Evolutionary conservation across 192 early-diverging fungal species (phyloP).

Genomic region (Chytriomyces sp.): DNA sequence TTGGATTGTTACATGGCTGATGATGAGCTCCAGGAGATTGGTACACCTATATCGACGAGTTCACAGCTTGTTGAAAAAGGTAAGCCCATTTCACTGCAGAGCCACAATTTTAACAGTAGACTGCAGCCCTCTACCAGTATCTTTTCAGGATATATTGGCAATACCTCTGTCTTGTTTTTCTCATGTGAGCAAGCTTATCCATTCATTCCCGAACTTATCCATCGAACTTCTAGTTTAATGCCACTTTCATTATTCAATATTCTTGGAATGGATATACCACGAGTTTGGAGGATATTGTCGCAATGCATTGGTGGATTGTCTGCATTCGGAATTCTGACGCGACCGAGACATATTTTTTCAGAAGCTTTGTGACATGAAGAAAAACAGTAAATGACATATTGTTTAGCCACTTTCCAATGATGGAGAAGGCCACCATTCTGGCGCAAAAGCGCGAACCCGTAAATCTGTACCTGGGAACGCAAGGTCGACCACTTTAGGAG

Average conservation of each 20-base stretch:
- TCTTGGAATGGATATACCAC: conserved; percentile 7
- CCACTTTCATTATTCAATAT: conserved; percentile 23
- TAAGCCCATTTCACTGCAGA: neutral
- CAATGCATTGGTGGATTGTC: conserved; percentile 18
- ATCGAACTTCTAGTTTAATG: neutral
- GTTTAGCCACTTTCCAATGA: neutral
- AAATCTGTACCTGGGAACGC: conserved; percentile 14
- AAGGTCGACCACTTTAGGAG: neutral
- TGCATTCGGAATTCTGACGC: conserved; percentile 10
- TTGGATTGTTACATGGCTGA: neutral
- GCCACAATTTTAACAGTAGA: too few species aligned
- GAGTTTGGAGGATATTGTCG: conserved; percentile 11
- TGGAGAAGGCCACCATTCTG: conserved; percentile 33
- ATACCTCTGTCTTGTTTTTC: conserved; percentile 8
- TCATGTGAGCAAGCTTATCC: conserved; percentile 19
- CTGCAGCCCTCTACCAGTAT: neutral
- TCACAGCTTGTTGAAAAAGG: neutral
- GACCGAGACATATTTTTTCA: neutral
- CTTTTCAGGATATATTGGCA: conserved; percentile 13
- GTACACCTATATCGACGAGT: neutral
- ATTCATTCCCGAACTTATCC: neutral
- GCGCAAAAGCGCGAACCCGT: conserved; percentile 30
- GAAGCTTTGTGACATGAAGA: neutral
- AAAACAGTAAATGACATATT: neutral
- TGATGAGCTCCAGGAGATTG: neutral